These are phyloP conservation scores for Diaporthe sp. DNA, from an alignment of 2,329 filamentous ascomycete species.

Conservation along the genomic window DNA sequence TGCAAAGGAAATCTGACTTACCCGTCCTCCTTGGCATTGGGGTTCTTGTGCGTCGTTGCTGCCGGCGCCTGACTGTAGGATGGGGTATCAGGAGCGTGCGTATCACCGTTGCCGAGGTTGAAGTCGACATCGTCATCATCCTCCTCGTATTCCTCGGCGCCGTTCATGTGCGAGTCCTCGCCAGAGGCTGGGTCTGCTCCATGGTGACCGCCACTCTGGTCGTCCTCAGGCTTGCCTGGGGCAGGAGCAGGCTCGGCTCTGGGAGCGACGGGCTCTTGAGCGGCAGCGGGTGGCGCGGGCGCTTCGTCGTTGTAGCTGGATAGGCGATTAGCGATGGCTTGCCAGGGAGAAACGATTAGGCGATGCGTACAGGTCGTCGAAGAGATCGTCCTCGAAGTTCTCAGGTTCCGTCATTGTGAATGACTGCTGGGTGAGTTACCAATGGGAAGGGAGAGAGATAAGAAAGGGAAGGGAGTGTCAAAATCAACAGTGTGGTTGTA, in stretches of 20 bases:
- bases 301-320: constrained; percentile 77
- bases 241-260: constrained; percentile 48
- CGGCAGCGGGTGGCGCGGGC: constrained; percentile 51
- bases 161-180: constrained; percentile 57
- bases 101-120: constrained; percentile 60
- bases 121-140: constrained; percentile 70
- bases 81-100: constrained; percentile 47
- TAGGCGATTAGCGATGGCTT: constrained; percentile 37
- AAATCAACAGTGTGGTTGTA: background rate
- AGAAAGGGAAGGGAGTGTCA: constrained; percentile 12
- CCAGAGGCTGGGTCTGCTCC: constrained; percentile 40
- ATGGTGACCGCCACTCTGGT: constrained; percentile 44
- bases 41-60: constrained; percentile 58
- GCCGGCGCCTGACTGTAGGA: constrained; percentile 48
- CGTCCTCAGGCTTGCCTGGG: constrained; percentile 46
- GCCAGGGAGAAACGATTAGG: no score
- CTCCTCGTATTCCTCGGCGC: constrained; percentile 55
- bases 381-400: constrained; percentile 89
- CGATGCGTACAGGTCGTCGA: constrained; percentile 84
- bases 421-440: constrained; percentile 31
- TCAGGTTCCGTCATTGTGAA: constrained; percentile 79
- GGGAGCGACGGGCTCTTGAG: constrained; percentile 45
- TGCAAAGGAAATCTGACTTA: constrained; percentile 68
- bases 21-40: constrained; percentile 92
- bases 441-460: background rate